Base-by-base conservation (phyloP, 306 rosid species). In the Dalbergia cultrata region DNA sequence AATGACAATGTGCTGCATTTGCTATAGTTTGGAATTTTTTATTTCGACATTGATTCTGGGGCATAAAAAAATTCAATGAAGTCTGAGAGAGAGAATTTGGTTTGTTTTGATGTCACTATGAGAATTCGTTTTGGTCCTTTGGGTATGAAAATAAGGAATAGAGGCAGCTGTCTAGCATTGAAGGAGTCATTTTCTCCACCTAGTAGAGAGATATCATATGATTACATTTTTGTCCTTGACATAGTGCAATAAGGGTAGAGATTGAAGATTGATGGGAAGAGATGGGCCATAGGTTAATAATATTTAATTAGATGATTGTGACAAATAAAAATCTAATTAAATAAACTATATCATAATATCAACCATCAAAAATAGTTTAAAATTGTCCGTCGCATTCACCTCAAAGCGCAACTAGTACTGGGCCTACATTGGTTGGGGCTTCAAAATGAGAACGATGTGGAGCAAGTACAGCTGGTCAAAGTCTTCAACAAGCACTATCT, bases 131-230 rank as follows among this genome's bases (percentile, higher is more conserved):
- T 50, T 54, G 60, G 26, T 54, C 7, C 34, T 33, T 63, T 64
- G 21, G 52, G 61, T 66, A 58, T 81, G 72, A 78, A 64, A 68
- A 74, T 66, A 74, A 50, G 63, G 56, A 54, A 49, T 31, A 13
- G 11, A 39, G 33, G 85, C 74, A 81, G 88, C 83, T 85, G 83
- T 81, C 47, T 76, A 72, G 73, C 83, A 85, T 80, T 77, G 37
- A 77, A 11, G 19, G 22, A 68, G 35, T 74, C 41, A 70, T 75
- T 79, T 78, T 79, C 84, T 33, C 19, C 33, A 54, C 22, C 26
- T 39, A 37, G 39, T 56, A 43, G 26, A 77, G 63, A 43, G 60
- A 54, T 54, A 17, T 54, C 22, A 54, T 77, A 16, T 74, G 43
- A 53, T 67, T 67, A 61, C 72, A 21, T 3, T 31, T 79, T 74